Evolutionary conservation across 2,329 filamentous ascomycete genomes (phyloP).

Genomic region (Harringtonia aguacate): DNA sequence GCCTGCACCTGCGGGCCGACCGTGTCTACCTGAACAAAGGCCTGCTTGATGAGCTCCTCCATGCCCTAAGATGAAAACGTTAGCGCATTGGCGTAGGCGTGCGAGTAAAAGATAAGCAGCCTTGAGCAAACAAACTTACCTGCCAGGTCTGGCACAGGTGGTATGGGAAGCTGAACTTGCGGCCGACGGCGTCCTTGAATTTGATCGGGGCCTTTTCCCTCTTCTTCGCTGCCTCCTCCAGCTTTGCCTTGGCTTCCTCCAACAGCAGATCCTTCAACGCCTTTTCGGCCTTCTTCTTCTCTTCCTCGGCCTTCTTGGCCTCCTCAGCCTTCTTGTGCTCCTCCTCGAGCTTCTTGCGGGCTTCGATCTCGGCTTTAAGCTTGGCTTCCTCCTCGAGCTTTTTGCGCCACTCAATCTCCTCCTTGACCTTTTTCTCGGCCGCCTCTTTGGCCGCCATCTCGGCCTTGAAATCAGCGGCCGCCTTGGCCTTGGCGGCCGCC

Average conservation of each 20-base stretch:
- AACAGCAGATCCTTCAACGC: slow-evolving; percentile 23
- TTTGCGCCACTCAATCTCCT: slow-evolving; percentile 30
- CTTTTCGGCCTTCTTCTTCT: slow-evolving; percentile 28
- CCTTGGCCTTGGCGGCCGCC: slow-evolving; percentile 28
- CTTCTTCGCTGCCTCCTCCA: slow-evolving; percentile 31
- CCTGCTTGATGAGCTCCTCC: slow-evolving; percentile 78
- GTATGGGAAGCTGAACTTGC: slow-evolving; percentile 89
- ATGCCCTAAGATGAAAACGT: slow-evolving; percentile 41
- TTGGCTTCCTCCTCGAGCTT: slow-evolving; percentile 35
- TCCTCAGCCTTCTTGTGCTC: slow-evolving; percentile 35
- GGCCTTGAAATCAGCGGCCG: slow-evolving; percentile 25
- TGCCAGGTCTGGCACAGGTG: slow-evolving; percentile 75
- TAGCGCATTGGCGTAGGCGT: background rate
- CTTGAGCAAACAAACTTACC: slow-evolving; percentile 48
- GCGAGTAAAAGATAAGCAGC: background rate
- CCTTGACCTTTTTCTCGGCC: slow-evolving; percentile 16
- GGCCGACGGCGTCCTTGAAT: slow-evolving; percentile 83
- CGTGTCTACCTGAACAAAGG: slow-evolving; percentile 67
- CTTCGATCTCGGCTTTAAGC: slow-evolving; percentile 29
- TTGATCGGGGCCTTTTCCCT: slow-evolving; percentile 65
- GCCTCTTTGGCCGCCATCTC: slow-evolving; percentile 24
- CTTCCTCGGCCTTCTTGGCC: slow-evolving; percentile 29
- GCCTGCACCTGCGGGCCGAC: slow-evolving; percentile 67
- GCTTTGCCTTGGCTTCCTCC: slow-evolving; percentile 34
- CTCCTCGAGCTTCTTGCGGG: slow-evolving; percentile 32